Conservation (phyloP, 2,329 filamentous ascomycete genomes). For the Sphaceloma murrayae region DNA sequence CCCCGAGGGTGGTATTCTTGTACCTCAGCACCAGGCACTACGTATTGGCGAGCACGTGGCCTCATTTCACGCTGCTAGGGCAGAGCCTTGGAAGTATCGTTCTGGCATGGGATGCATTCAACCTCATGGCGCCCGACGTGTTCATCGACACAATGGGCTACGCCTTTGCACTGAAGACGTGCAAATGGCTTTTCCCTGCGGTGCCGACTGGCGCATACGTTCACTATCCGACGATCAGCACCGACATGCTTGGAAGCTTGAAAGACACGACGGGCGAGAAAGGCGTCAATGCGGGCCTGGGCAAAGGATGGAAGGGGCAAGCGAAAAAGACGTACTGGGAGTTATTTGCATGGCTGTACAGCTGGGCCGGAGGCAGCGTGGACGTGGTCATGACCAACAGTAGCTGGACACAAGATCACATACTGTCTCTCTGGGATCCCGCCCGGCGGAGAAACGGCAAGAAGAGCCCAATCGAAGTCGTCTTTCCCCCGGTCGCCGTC, state of each 20-base stretch:
- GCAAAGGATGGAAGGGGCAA: constrained; percentile 58
- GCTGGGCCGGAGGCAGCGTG: constrained; percentile 68
- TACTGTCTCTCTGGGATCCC: constrained; percentile 66
- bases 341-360: constrained; percentile 72
- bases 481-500: constrained; percentile 90
- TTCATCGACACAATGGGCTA: constrained; percentile 99
- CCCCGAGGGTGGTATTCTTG: constrained; percentile 74
- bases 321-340: constrained; percentile 80
- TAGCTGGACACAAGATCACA: constrained; percentile 81
- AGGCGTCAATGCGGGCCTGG: constrained; percentile 75
- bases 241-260: constrained; percentile 86
- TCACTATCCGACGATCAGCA: constrained; percentile 96
- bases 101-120: constrained; percentile 85
- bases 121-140: constrained; percentile 81
- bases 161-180: constrained; percentile 76
- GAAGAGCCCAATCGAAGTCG: constrained; percentile 56
- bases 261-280: constrained; percentile 49
- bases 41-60: constrained; percentile 80
- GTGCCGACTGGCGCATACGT: constrained; percentile 89
- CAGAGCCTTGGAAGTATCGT: constrained; percentile 84
- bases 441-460: constrained; percentile 34
- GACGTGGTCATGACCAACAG: constrained; percentile 98
- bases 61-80: constrained; percentile 84
- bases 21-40: constrained; percentile 82
- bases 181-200: constrained; percentile 67